phyloP scores from a whole-genome alignment of 2,329 filamentous ascomycete species.

The Paraconiothyrium brasiliense region DNA sequence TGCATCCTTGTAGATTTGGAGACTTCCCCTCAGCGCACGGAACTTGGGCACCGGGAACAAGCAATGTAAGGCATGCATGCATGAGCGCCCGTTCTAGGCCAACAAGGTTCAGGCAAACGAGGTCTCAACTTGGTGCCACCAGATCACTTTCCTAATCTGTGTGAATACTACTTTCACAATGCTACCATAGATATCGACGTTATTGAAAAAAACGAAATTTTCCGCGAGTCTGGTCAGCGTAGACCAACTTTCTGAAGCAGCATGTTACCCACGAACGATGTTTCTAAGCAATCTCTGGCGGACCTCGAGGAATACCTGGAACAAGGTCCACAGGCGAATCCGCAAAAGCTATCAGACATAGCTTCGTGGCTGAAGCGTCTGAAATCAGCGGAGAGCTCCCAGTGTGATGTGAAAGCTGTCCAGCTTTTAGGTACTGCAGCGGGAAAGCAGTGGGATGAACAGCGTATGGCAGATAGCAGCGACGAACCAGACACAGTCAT shows the following conservation, averaged over 20 bases:
- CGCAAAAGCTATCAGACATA: constrained; percentile 27
- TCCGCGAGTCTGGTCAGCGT: neutral
- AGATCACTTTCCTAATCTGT: constrained; percentile 1
- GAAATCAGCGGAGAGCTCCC: constrained; percentile 18
- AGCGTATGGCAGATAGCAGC: constrained; percentile 30
- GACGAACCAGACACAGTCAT: neutral
- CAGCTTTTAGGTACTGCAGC: constrained; percentile 45
- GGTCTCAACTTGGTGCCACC: neutral
- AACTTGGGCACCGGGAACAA: neutral
- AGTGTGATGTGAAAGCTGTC: constrained; percentile 28
- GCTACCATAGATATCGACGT: neutral
- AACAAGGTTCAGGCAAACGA: constrained; percentile 9
- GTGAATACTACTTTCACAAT: neutral
- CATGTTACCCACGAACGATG: constrained; percentile 30
- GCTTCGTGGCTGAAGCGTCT: constrained; percentile 27
- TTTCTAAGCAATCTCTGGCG: constrained; percentile 28
- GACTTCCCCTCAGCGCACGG: neutral
- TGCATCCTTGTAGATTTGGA: neutral
- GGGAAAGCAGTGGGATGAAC: constrained; percentile 28
- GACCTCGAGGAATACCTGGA: constrained; percentile 28
- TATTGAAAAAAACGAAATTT: neutral
- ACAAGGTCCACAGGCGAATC: constrained; percentile 24
- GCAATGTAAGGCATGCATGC: constrained; percentile 9
- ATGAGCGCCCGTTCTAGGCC: constrained; percentile 14
- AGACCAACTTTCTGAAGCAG: constrained; percentile 8